These are phyloP conservation scores for Torulaspora microellipsoides DNA, from an alignment of 805 yeast genomes.

Conservation along the genomic window DNA sequence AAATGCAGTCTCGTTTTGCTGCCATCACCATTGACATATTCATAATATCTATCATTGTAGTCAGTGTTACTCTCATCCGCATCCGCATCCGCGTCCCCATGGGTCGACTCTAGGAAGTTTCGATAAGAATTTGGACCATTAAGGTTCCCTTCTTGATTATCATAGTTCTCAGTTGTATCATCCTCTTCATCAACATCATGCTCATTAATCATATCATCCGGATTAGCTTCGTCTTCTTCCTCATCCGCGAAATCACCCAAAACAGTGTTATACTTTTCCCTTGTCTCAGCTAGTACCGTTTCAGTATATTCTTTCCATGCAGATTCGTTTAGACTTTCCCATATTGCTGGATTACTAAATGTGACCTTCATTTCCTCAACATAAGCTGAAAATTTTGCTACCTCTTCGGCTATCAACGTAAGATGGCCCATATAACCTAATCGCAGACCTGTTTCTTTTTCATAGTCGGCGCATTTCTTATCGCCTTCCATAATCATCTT, in stretches of 20 bases:
- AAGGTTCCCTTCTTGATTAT: conserved; percentile 18
- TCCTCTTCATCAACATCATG: conserved; percentile 19
- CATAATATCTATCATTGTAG: conserved; percentile 34
- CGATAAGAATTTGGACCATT: conserved; percentile 12
- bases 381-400: conserved; percentile 71
- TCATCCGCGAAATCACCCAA: conserved; percentile 66
- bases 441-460: conserved; percentile 57
- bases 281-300: conserved; percentile 75
- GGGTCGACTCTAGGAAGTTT: conserved; percentile 14
- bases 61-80: conserved; percentile 25
- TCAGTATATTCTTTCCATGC: conserved; percentile 80
- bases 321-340: conserved; percentile 25
- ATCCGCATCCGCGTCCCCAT: conserved; percentile 29
- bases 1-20: conserved; percentile 32
- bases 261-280: conserved; percentile 91
- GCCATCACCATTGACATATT: conserved; percentile 35
- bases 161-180: conserved; percentile 11
- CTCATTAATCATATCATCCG: conserved; percentile 32
- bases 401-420: conserved; percentile 90
- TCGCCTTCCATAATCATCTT: conserved; percentile 63
- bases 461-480: conserved; percentile 52
- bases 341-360: conserved; percentile 25
- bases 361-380: conserved; percentile 35
- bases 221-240: conserved; percentile 19
- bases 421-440: conserved; percentile 97